Evolutionary conservation across 192 early-diverging fungal genomes (phyloP), one percentile per base, ranked within the genome.

Genomic region (Coemansia sp.): DNA sequence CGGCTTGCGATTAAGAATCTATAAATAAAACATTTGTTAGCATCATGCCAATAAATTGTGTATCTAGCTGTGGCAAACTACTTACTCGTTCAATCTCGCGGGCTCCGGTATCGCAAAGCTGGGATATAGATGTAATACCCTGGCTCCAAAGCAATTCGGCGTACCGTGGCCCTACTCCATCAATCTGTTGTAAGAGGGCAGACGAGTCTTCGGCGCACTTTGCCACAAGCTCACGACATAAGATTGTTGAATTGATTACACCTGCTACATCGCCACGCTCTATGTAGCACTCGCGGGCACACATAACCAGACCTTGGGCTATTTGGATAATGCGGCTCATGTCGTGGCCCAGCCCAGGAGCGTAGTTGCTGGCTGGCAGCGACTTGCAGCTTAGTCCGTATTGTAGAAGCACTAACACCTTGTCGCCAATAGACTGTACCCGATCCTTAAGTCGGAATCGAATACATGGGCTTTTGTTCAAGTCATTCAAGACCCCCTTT

Each of bases 131-230:
- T 19, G 15, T 71, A 15, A 86, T 72, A 0, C 81, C 83, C 1
- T 70, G 69, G 6, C 57, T 74, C 54, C 76, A 79, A 3, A 89
- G 67, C 10, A 48, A 67, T 24, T 70, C 71, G 0, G 86, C 65
- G 10, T 82, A 68, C 11, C 72, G 67, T 3, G 82, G 83, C 0
- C 87, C 87, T 33, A 89, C 70, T 4, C 77, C 81, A 10, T 83
- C 80, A 22, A 89, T 70, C 63, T 89, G 87, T 60, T 83, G 78
- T 18, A 86, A 35, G 19, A 84, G 36, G 4, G 75, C 65, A 2
- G 81, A 60, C 4, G 73, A 65, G 35, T 72, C 46, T 33, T 85
- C 84, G 68, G 76, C 77, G 33, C 74, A 73, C 46, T 65, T 70
- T 8, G 80, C 74, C 17, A 54, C 54, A 12, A 83, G 63, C 32